phyloP scores from a whole-genome alignment of 2,329 filamentous ascomycete species.

The Claviceps monticola region DNA sequence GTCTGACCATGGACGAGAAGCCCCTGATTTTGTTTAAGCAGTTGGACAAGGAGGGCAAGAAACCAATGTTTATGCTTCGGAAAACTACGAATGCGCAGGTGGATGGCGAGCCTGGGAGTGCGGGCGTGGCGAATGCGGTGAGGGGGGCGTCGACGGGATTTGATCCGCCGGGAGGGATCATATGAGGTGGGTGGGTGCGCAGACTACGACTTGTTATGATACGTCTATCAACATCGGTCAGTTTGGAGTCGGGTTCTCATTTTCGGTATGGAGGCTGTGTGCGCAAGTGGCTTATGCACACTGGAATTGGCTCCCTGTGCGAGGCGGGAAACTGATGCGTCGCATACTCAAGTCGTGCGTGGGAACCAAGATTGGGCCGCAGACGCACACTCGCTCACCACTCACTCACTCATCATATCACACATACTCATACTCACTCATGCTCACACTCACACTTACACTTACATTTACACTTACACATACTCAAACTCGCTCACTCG shows the following conservation, averaged over 20 bases:
- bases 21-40: slow-evolving; percentile 95
- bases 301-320: too few relatives aligned
- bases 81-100: slow-evolving; percentile 43
- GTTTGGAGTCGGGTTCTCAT: too few relatives aligned
- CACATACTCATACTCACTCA: not conserved
- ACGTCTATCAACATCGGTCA: too few relatives aligned
- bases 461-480: not conserved
- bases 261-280: too few relatives aligned
- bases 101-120: slow-evolving; percentile 41
- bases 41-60: slow-evolving; percentile 89
- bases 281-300: too few relatives aligned
- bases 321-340: too few relatives aligned
- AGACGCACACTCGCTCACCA: too few relatives aligned
- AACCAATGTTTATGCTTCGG: slow-evolving; percentile 98
- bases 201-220: too few relatives aligned
- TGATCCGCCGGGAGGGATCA: slow-evolving; percentile 47
- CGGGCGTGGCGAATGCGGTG: slow-evolving; percentile 32
- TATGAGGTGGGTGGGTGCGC: slow-evolving; percentile 21
- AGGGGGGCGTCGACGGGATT: slow-evolving; percentile 34
- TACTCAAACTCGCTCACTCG: not conserved
- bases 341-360: too few relatives aligned
- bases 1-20: slow-evolving; percentile 80
- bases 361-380: too few relatives aligned
- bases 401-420: not conserved
- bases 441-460: not conserved